Conservation (phyloP, 2,329 filamentous ascomycete genomes). For the Helminthosporium solani region DNA sequence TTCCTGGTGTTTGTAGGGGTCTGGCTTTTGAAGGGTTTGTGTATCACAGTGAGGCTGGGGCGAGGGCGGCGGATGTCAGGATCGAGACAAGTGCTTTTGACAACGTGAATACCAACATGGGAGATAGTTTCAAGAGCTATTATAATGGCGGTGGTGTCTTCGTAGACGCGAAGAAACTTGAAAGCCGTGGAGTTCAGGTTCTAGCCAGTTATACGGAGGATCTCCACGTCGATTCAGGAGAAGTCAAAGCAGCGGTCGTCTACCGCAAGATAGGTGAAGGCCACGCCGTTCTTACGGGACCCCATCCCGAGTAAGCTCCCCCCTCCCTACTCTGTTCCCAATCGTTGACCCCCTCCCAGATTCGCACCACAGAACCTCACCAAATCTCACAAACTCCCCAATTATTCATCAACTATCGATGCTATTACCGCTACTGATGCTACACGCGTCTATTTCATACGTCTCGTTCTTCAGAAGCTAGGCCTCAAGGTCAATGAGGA, state of each 20-base stretch:
- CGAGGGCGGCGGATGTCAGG: constrained; percentile 67
- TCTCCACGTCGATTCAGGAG: constrained; percentile 73
- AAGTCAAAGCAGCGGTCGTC: constrained; percentile 74
- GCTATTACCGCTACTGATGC: constrained; percentile 68
- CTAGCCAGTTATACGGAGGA: constrained; percentile 77
- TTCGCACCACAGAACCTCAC: constrained; percentile 80
- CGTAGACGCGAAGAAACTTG: constrained; percentile 68
- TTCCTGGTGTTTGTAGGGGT: constrained; percentile 80
- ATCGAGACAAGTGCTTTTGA: constrained; percentile 63
- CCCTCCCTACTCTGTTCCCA: constrained; percentile 8
- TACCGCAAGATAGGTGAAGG: constrained; percentile 83
- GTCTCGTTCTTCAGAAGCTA: constrained; percentile 75
- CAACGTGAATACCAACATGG: constrained; percentile 49
- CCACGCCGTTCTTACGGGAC: constrained; percentile 75
- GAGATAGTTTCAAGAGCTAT: constrained; percentile 70
- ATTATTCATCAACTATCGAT: constrained; percentile 70
- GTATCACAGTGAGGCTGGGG: constrained; percentile 84
- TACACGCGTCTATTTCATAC: constrained; percentile 71
- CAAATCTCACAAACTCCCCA: constrained; percentile 63
- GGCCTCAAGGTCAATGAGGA: constrained; percentile 76
- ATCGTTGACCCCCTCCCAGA: constrained; percentile 53
- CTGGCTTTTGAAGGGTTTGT: constrained; percentile 86
- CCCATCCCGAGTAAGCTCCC: constrained; percentile 79
- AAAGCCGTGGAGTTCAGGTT: constrained; percentile 69
- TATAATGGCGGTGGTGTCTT: constrained; percentile 96